phyloP scores from a whole-genome alignment of 768 basidiomycete species.

The Termitomyces sp. region DNA sequence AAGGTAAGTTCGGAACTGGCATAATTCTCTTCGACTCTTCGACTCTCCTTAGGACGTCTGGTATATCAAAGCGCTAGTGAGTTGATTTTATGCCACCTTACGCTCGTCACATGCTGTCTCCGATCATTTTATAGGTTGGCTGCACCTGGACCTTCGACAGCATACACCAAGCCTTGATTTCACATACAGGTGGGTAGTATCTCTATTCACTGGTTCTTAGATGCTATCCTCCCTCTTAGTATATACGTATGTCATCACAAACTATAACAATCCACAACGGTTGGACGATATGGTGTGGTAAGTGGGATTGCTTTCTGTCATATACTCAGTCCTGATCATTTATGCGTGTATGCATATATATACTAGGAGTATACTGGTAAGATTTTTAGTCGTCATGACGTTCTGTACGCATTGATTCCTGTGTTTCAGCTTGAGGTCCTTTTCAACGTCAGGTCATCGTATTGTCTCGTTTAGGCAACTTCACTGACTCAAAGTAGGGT shows the following conservation, averaged over 20 bases:
- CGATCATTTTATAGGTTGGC: slow-evolving; percentile 30
- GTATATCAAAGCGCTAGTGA: slow-evolving; percentile 46
- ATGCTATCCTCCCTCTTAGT: slow-evolving; percentile 25
- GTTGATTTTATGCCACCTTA: slow-evolving; percentile 5
- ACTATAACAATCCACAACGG: slow-evolving; percentile 37
- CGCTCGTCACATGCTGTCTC: not conserved
- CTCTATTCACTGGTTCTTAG: not conserved
- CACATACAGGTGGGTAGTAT: slow-evolving; percentile 37
- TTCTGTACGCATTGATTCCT: not conserved
- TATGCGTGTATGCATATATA: not conserved
- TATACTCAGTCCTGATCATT: not conserved
- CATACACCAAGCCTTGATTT: slow-evolving; percentile 46
- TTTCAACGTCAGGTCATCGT: slow-evolving; percentile 37
- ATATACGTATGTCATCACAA: slow-evolving; percentile 47
- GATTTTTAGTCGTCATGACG: slow-evolving; percentile 6
- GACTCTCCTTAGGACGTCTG: slow-evolving; percentile 31
- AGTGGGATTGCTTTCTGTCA: slow-evolving; percentile 10
- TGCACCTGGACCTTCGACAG: slow-evolving; percentile 45
- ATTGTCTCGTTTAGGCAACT: not conserved
- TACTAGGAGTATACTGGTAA: slow-evolving; percentile 45
- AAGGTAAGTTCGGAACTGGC: slow-evolving; percentile 20
- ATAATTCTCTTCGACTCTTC: not conserved
- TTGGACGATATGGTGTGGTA: slow-evolving; percentile 43
- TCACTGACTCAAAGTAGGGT: slow-evolving; percentile 25
- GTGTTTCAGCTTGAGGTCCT: slow-evolving; percentile 45